Evolutionary conservation across 2,329 filamentous ascomycete genomes (phyloP), one percentile per base, ranked within the genome.

Genomic region (Penicillium italicum): DNA sequence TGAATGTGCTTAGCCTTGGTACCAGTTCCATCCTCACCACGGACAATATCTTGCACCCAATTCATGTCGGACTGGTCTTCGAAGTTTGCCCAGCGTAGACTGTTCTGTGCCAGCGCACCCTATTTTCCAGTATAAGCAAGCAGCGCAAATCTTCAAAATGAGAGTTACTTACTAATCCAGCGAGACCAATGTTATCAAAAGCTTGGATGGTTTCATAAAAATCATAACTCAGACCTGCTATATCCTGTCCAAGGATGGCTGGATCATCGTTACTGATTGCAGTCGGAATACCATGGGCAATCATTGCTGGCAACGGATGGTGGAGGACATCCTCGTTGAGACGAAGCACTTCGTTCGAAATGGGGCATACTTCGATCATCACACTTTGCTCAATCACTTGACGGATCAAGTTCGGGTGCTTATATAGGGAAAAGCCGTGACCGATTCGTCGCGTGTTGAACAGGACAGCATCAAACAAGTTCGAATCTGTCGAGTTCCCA

Each of bases 161-260:
- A 28, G 8, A 3, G 6, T 6, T 16, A 38, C 36, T 49, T 31
- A 40, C 46, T 12, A 49, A 22, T 10, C 46, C 46, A 2, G 46
- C 46, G 7, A 49, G 36, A 7, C 46, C 92, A 4, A 96, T 81
- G 67, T 94, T 96, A 55, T 95, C 89, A 85, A 91, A 96, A 0
- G 88, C 91, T 73, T 96, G 91, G 20, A 96, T 77, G 2, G 89
- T 88, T 74, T 95, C 90, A 89, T 90, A 96, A 73, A 95, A 96
- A 74, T 96, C 91, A 73, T 96, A 90, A 9, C 88, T 92, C 81
- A 93, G 86, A 28, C 90, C 91, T 9, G 85, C 86, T 2, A 82
- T 85, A 53, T 89, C 88, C 67, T 95, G 90, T 8, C 91, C 91
- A 3, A 96, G 79, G 68, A 96, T 91, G 1, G 89, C 89, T 1